A percentile compares a stretch with the other conserved stretches of the same genome.
Conservation (phyloP, 176 grass and related monocot species). For the Themeda triandra region DNA sequence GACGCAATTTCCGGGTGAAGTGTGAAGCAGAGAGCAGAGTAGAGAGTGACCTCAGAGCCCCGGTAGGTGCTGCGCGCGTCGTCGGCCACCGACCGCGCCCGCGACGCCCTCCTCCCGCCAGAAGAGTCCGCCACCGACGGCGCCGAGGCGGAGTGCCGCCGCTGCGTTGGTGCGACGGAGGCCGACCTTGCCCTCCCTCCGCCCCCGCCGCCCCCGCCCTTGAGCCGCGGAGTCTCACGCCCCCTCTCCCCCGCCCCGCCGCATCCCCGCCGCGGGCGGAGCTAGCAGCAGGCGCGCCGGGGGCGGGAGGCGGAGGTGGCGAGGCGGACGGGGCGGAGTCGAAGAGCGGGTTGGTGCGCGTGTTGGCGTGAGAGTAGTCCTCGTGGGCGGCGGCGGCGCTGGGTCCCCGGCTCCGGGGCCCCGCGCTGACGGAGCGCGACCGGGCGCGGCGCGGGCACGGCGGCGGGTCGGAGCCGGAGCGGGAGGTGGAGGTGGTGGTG, state of each 20-base stretch:
- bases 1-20: neutral
- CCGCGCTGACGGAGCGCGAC: slow-evolving; percentile 34
- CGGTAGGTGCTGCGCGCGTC: neutral
- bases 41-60: slow-evolving; percentile 30
- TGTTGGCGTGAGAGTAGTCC: slow-evolving; percentile 1
- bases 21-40: neutral
- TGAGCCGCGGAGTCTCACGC: slow-evolving; percentile 6
- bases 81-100: neutral
- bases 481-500: no score
- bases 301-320: neutral
- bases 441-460: slow-evolving; percentile 37
- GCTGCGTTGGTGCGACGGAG: slow-evolving; percentile 35
- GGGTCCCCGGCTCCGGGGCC: neutral
- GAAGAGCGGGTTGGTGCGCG: slow-evolving; percentile 49
- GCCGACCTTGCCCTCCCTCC: slow-evolving; percentile 32
- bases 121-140: neutral
- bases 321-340: slow-evolving; percentile 6
- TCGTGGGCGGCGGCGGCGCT: no score
- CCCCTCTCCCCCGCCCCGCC: slow-evolving; percentile 14
- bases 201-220: neutral
- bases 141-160: neutral
- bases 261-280: neutral
- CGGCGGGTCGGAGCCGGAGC: neutral
- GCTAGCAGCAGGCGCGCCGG: neutral
- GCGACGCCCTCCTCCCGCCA: neutral